Conservation (phyloP, 768 basidiomycete species). For the Leccinum barrowsii region DNA sequence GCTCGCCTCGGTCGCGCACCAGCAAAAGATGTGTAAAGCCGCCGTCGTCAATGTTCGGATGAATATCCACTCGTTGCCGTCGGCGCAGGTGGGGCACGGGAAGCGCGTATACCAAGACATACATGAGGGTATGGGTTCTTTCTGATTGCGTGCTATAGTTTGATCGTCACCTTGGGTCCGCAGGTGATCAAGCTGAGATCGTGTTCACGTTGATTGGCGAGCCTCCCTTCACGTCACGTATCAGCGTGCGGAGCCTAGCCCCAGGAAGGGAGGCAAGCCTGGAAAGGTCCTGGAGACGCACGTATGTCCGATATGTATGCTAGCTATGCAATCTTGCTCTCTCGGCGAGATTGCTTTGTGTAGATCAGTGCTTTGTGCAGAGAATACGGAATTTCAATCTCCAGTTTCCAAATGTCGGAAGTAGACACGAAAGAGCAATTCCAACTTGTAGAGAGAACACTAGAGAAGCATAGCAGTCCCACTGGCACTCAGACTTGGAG, state of each 20-base stretch:
- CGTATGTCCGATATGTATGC: too few species aligned
- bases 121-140: slow-evolving; percentile 65
- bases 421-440: too few species aligned
- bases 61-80: slow-evolving; percentile 77
- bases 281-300: slow-evolving; percentile 88
- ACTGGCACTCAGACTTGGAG: too few species aligned
- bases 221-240: slow-evolving; percentile 95
- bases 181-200: slow-evolving; percentile 93
- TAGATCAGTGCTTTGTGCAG: too few species aligned
- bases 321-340: too few species aligned
- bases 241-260: slow-evolving; percentile 71
- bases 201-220: slow-evolving; percentile 85
- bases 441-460: too few species aligned
- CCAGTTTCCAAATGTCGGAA: too few species aligned
- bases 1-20: slow-evolving; percentile 87
- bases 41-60: slow-evolving; percentile 72
- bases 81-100: slow-evolving; percentile 86
- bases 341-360: too few species aligned
- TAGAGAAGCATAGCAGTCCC: too few species aligned
- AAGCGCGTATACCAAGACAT: slow-evolving; percentile 80
- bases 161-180: not conserved
- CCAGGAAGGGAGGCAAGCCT: slow-evolving; percentile 64
- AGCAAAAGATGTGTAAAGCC: slow-evolving; percentile 89
- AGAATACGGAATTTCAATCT: too few species aligned
- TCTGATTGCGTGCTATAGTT: not conserved